A percentile compares a stretch with the other conserved stretches of the same genome.
These are phyloP conservation scores for Aspergillus niger DNA, from an alignment of 2,329 filamentous ascomycete species.

Conservation along the genomic window DNA sequence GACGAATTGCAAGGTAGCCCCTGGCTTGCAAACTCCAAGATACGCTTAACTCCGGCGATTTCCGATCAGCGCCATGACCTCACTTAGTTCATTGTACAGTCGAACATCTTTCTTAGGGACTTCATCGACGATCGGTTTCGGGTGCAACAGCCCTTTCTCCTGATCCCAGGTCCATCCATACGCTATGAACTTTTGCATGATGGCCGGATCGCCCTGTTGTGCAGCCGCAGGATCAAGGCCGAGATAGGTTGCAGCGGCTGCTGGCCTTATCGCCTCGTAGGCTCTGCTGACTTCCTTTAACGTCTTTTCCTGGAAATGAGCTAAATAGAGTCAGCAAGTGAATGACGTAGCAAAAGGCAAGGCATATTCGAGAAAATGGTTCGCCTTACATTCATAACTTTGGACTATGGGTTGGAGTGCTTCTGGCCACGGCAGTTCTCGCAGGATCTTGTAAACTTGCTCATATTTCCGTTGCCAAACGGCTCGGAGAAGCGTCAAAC, in stretches of 20 bases:
- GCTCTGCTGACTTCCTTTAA: constrained; percentile 41
- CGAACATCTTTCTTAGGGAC: constrained; percentile 16
- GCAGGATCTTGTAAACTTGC: constrained; percentile 39
- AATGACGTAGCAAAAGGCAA: background rate
- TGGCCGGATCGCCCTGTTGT: constrained; percentile 28
- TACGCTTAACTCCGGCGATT: constrained; percentile 28
- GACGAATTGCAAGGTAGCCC: background rate
- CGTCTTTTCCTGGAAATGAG: constrained; percentile 42
- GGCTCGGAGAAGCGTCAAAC: constrained; percentile 38
- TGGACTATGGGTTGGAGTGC: constrained; percentile 33
- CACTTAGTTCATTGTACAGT: constrained; percentile 32
- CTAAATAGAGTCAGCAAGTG: constrained; percentile 22
- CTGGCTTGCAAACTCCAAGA: background rate
- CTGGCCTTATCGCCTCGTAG: constrained; percentile 44
- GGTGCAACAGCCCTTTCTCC: constrained; percentile 36
- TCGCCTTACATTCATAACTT: constrained; percentile 39
- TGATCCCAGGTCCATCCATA: constrained; percentile 44
- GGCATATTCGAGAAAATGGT: background rate
- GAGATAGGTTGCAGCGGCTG: constrained; percentile 39
- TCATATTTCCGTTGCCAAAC: constrained; percentile 42
- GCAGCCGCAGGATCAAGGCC: constrained; percentile 35
- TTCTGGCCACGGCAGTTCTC: constrained; percentile 38
- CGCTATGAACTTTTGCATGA: constrained; percentile 36
- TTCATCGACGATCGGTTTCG: constrained; percentile 31
- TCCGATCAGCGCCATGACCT: constrained; percentile 38